Base-by-base conservation (phyloP, 2,329 filamentous ascomycete species). In the Chrysosporium keratinophilum region DNA sequence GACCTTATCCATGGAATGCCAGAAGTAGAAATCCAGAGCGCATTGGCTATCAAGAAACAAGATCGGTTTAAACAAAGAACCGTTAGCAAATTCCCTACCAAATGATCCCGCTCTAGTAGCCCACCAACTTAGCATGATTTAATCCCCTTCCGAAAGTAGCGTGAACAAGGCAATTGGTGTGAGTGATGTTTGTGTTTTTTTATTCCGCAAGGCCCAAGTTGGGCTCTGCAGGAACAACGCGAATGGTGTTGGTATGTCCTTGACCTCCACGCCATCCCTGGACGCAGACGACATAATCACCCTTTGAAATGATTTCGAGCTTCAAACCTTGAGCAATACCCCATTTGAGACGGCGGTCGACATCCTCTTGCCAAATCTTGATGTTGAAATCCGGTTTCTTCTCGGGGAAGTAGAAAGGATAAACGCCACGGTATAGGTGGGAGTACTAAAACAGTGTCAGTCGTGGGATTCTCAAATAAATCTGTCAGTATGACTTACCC, bases 341-440 rank as follows among this genome's bases (percentile, higher is more conserved):
- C 90, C 91, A 98, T 80, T 91, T 95, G 73, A 98, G 88, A 69
- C 93, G 88, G 70, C 84, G 83, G 76, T 98, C 93, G 64, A 98
- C 93, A 74, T 98, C 91, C 78, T 97, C 89, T 77, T 98, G 93
- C 93, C 93, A 98, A 75, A 94, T 90, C 66, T 85, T 82, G 73
- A 85, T 81, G 70, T 79, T 81, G 75, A 97, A 98, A 77, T 98
- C 88, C 64, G 93, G 93, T 83, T 97, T 97, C 65, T 77, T 74
- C 77, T 95, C 87, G 52, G 85, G 81, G 80, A 96, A 97, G 66
- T 86, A 79, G 85, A 98, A 98, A 56, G 93, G 93, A 71, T 96
- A 98, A 58, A 98, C 91, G 64, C 93, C 93, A 69, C 93, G 91
- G 78, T 96, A 97, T 71, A 98, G 75, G 73, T 98, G 93, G 62